phyloP scores from a whole-genome alignment of 495 filamentous ascomycete species.

The Parathielavia hyrcaniae region DNA sequence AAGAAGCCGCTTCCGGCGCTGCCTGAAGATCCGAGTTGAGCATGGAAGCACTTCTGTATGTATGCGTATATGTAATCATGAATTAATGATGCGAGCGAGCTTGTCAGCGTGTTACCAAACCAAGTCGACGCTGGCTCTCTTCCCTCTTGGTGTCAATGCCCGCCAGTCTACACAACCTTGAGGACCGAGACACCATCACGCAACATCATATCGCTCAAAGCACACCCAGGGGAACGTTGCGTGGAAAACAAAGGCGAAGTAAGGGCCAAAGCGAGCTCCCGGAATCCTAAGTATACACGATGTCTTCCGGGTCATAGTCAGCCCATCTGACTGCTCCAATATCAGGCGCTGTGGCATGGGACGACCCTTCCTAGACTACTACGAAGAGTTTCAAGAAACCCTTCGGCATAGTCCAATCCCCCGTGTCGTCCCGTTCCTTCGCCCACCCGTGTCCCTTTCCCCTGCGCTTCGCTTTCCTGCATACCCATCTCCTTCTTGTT shows the following conservation, averaged over 20 bases:
- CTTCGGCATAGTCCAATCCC: conserved; percentile 32
- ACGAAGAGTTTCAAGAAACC: conserved; percentile 23
- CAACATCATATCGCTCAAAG: not conserved
- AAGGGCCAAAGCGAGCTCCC: conserved; percentile 19
- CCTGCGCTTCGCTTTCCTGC: not conserved
- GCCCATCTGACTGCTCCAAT: conserved; percentile 22
- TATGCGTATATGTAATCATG: not conserved
- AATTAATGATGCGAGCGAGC: not conserved
- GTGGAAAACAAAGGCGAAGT: conserved; percentile 10
- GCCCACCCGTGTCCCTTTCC: conserved; percentile 17
- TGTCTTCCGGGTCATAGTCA: conserved; percentile 9
- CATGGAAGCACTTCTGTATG: not conserved
- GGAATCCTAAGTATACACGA: conserved; percentile 16
- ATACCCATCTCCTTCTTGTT: conserved; percentile 21
- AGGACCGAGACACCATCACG: not conserved
- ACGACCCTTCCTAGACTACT: conserved; percentile 35
- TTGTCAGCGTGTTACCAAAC: not conserved
- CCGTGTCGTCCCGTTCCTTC: conserved; percentile 15
- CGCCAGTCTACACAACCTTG: not conserved
- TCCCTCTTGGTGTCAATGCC: not conserved
- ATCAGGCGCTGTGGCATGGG: conserved; percentile 25
- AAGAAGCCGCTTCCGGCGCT: conserved; percentile 48
- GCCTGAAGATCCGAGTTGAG: conserved; percentile 39
- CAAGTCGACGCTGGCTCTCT: too few relatives aligned
- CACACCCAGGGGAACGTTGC: not conserved